Evolutionary conservation across 2,329 filamentous ascomycete species (phyloP).

Genomic region (Cladosporium cucumerinum): DNA sequence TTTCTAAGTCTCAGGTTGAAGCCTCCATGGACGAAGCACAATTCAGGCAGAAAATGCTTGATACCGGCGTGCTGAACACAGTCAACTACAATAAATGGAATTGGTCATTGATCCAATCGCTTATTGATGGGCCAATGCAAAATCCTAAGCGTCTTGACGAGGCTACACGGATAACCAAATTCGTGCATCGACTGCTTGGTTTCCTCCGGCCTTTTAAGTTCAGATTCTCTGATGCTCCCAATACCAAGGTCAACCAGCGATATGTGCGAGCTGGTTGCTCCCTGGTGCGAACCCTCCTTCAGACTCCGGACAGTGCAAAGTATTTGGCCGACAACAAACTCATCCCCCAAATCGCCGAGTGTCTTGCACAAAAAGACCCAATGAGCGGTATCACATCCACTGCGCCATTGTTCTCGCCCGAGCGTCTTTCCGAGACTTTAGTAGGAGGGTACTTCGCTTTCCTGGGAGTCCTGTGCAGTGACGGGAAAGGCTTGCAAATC

Average conservation of each 20-base stretch:
- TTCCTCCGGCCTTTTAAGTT: slow-evolving; percentile 98
- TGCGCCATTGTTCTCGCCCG: slow-evolving; percentile 82
- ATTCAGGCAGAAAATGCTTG: slow-evolving; percentile 62
- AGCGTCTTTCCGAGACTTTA: slow-evolving; percentile 79
- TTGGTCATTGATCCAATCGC: slow-evolving; percentile 85
- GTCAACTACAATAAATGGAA: slow-evolving; percentile 96
- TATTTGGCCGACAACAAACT: slow-evolving; percentile 91
- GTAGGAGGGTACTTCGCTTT: slow-evolving; percentile 93
- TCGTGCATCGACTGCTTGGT: slow-evolving; percentile 88
- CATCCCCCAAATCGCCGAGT: slow-evolving; percentile 89
- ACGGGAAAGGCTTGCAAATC: slow-evolving; percentile 78
- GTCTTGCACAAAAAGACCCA: slow-evolving; percentile 88
- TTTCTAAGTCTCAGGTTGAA: slow-evolving; percentile 54
- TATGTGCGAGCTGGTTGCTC: slow-evolving; percentile 89
- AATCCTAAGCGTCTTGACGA: slow-evolving; percentile 91
- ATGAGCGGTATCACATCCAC: slow-evolving; percentile 71
- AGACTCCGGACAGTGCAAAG: slow-evolving; percentile 77
- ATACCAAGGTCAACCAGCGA: slow-evolving; percentile 88
- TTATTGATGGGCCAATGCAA: slow-evolving; percentile 88
- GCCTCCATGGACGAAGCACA: slow-evolving; percentile 61
- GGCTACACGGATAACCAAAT: slow-evolving; percentile 90
- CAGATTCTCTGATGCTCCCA: slow-evolving; percentile 84
- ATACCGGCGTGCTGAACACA: slow-evolving; percentile 82
- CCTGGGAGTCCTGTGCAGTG: slow-evolving; percentile 80
- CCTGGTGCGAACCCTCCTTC: slow-evolving; percentile 78